These are phyloP conservation scores for Hyphopichia burtonii DNA, from an alignment of 1,139 yeast species.

Conservation along the genomic window DNA sequence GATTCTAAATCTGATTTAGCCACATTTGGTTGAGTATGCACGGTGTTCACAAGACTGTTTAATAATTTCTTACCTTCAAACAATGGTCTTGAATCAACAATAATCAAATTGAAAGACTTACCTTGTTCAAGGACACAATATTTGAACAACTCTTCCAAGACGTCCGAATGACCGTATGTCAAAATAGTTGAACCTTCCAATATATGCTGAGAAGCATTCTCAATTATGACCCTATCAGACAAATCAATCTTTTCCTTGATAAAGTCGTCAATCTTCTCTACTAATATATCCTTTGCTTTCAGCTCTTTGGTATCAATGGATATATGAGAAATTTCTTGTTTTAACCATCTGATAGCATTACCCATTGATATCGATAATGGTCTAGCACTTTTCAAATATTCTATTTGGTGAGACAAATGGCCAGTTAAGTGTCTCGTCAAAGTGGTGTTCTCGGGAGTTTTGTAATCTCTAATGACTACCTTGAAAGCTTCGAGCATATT, in stretches of 20 bases:
- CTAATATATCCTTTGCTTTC: conserved; percentile 67
- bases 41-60: conserved; percentile 49
- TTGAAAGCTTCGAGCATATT: conserved; percentile 87
- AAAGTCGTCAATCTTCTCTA: conserved; percentile 72
- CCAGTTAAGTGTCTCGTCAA: conserved; percentile 86
- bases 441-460: conserved; percentile 83
- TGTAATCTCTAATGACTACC: conserved; percentile 73
- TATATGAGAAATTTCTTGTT: conserved; percentile 83
- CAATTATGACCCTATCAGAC: conserved; percentile 81
- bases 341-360: conserved; percentile 94
- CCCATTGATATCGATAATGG: conserved; percentile 96
- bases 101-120: conserved; percentile 74
- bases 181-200: conserved; percentile 75
- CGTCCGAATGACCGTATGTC: conserved; percentile 87
- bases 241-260: conserved; percentile 82
- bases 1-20: conserved; percentile 51
- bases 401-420: conserved; percentile 92
- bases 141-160: conserved; percentile 71
- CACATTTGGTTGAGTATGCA: conserved; percentile 8
- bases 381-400: conserved; percentile 84
- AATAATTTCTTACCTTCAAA: conserved; percentile 89
- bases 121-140: conserved; percentile 62
- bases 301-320: conserved; percentile 71
- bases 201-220: conserved; percentile 77
- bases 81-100: conserved; percentile 93